Conservation (phyloP, 768 basidiomycete species). For the Tricholoma sp. region DNA sequence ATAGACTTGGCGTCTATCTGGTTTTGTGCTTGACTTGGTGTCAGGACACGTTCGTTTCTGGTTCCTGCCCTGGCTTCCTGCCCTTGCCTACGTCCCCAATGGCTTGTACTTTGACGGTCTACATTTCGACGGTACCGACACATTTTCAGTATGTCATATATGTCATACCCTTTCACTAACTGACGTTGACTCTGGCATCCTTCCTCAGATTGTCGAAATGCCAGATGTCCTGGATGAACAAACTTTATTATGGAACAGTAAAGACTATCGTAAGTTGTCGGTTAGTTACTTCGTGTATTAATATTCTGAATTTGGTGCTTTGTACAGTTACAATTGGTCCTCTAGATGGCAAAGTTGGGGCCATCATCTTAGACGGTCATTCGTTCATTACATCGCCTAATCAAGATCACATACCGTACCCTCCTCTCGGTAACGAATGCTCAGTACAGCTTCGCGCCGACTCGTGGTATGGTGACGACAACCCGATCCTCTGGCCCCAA, state of each 20-base stretch:
- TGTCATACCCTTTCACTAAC: not conserved
- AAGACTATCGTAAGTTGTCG: not conserved
- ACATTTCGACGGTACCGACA: not conserved
- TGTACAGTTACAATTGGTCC: not conserved
- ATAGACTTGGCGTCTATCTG: too few species aligned
- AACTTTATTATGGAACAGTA: not conserved
- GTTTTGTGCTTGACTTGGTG: not conserved
- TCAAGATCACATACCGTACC: not conserved
- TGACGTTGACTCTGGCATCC: not conserved
- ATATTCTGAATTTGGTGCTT: not conserved
- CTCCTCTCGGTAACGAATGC: not conserved
- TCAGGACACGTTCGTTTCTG: not conserved
- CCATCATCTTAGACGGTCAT: not conserved
- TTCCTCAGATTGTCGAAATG: not conserved
- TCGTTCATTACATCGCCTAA: not conserved
- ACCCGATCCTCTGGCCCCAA: constrained; percentile 12
- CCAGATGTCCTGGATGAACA: not conserved
- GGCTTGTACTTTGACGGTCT: too few species aligned
- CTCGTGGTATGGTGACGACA: constrained; percentile 8
- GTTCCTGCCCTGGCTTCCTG: too few species aligned
- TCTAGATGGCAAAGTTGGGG: not conserved
- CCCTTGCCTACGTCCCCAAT: too few species aligned
- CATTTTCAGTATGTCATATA: not conserved
- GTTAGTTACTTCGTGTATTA: not conserved
- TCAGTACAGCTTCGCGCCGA: constrained; percentile 4